A percentile compares a stretch with the other conserved stretches of the same genome.
Evolutionary conservation across 73 alveolate species (phyloP).

Genomic region (Blepharisma stoltei): DNA sequence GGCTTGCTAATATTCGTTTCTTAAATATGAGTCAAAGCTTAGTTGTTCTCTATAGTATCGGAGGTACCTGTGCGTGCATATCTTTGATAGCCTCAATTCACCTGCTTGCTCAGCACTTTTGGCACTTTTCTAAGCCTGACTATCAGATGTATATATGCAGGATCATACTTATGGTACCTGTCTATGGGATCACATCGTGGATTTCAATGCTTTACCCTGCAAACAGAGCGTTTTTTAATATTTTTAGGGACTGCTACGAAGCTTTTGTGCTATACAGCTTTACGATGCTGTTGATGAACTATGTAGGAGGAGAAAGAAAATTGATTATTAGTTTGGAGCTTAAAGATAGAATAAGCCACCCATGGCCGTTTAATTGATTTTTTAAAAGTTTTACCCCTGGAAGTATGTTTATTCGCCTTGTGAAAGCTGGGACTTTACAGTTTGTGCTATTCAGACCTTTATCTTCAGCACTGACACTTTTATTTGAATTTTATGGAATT

Average conservation of each 20-base stretch:
- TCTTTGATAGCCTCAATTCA: neutral
- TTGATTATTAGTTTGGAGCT: constrained; percentile 56
- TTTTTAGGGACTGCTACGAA: constrained; percentile 59
- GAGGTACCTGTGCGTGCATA: neutral
- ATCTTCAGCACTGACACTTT: constrained; percentile 50
- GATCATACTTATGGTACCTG: constrained; percentile 31
- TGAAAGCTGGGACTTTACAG: constrained; percentile 58
- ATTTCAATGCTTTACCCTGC: constrained; percentile 38
- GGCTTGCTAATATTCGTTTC: too few species aligned
- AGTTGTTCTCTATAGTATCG: neutral
- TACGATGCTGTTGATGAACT: constrained; percentile 50
- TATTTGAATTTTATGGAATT: constrained; percentile 36
- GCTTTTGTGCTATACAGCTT: constrained; percentile 63
- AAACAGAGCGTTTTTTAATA: constrained; percentile 32
- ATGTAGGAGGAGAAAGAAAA: constrained; percentile 58
- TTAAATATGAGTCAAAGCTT: too few species aligned
- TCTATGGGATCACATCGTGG: constrained; percentile 44
- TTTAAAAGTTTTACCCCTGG: constrained; percentile 49
- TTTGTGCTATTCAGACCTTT: constrained; percentile 61
- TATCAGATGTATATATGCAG: constrained; percentile 30
- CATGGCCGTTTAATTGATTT: constrained; percentile 62
- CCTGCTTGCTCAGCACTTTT: neutral
- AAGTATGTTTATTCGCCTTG: constrained; percentile 46
- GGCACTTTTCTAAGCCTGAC: constrained; percentile 12
- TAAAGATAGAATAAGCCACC: constrained; percentile 52